Evolutionary conservation across 768 basidiomycete species (phyloP), one percentile per base, ranked within the genome.

Genomic region (Strobilomyces echinocephalus): DNA sequence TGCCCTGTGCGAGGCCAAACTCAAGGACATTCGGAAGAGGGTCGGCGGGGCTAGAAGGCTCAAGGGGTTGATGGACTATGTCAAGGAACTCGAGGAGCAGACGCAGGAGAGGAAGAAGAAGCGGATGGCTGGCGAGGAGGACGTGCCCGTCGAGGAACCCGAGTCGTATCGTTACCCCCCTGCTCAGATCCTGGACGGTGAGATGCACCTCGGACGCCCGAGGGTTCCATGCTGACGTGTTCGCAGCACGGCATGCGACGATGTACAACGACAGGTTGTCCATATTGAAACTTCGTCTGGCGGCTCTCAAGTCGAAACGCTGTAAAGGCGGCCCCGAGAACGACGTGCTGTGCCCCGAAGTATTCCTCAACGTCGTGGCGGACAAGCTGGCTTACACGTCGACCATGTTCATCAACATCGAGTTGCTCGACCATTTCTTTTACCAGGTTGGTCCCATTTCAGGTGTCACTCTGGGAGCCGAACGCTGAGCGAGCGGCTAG

Each of bases 401-500:
- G 3, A 84, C 95, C 3, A 92, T 97, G 88, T 98, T 98, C 70
- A 97, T 99, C 78, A 97, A 94, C 73, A 97, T 99, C 54, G 97
- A 99, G 68, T 77, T 99, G 10, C 80, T 98, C 2, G 95, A 97
- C 63, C 95, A 97, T 61, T 99, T 98, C 79, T 98, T 98, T 77
- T 97, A 98, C 65, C 92, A 95, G 78, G 92, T 90, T 60, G 41
- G 79, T 66, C 33, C 21, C 33, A 21, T 20, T n/a, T 8, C n/a
- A 4, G 14, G 43, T 52, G 20, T 11, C 14, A 12, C 2, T 24
- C 24, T 24, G 20, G 11, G 20, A n/a, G 0, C 8, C 5, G 8
- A 15, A 14, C 11, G 40, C 40, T 57, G 26, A 57, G 21, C 51
- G n/a, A 2, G 33, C 12, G 30, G 53, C 7, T 56, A 97, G 90